Evolutionary conservation across 768 basidiomycete species (phyloP), one percentile per base, ranked within the genome.

Genomic region (Amanita inopinata): DNA sequence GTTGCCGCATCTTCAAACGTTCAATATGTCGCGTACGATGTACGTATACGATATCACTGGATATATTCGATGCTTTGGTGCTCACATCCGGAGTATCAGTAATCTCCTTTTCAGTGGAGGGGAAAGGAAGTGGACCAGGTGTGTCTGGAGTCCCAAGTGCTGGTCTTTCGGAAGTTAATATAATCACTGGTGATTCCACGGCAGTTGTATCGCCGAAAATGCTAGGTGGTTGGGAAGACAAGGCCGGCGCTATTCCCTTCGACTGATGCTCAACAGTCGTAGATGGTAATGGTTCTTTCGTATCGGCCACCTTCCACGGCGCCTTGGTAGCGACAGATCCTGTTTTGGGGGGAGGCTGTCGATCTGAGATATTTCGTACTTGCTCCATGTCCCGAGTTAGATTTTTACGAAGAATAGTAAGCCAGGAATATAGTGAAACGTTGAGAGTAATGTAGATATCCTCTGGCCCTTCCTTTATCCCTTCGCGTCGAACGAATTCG

Each of bases 401-500:
- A 46, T 77, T 84, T 59, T 85, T 88, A 45, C 83, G 76, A 30
- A 88, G 68, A 17, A 81, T 59, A 1, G 83, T 85, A 33, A 90
- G 71, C 84, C 85, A 88, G 6, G 83, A 75, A 53, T 89, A 89
- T 1, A 89, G 64, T 0, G 80, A 72, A 53, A 88, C 77, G 62
- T 91, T 90, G 49, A 91, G 67, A 3, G 85, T 82, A 59, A 91
- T 86, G 58, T 82, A 89, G 42, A 91, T 87, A 50, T 86, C 83
- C 50, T 87, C 80, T 22, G 71, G 66, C 20, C 25, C 38, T 38
- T 76, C 73, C 50, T 67, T 63, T 59, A 65, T 63, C 18, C 70
- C 73, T 45, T 68, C 64, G 24, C 66, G 64, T 19, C 74, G 73
- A 31, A 73, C 61, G 56, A 87, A 88, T 43, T 70, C 63, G 54